Evolutionary conservation across 2,329 filamentous ascomycete genomes (phyloP), one percentile per base, ranked within the genome.

Genomic region (Aphanocladium album): DNA sequence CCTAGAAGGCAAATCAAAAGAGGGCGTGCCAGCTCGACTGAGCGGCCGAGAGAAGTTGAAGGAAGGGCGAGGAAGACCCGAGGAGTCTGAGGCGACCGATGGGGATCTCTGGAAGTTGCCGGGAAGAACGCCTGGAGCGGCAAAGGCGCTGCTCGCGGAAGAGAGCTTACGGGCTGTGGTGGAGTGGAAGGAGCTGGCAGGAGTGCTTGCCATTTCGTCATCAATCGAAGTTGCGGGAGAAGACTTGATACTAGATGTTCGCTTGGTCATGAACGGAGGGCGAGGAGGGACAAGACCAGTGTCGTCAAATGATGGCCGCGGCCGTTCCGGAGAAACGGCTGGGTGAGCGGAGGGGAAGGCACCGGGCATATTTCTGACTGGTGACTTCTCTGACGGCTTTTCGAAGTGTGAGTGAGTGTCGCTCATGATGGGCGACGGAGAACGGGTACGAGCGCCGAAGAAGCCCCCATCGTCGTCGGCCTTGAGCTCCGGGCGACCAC

Each of bases 21-120:
- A 76, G 17, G 84, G 84, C 14, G 83, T 86, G 63, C 85, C 86
- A 62, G 86, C 83, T 70, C 88, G 83, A 73, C 93, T 97, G 63
- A 96, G 76, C 0, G 95, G 95, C 47, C 95, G 84, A 0, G 95
- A 98, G 73, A 98, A 98, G 74, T 99, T 98, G 76, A 96, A 93
- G 0, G 89, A 86, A 1, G 91, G 89, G 17, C 88, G 84, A 14
- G 88, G 85, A 39, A 92, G 70, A 11, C 82, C 81, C 2, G 92
- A 96, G 55, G 85, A 84, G 63, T 96, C 91, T 1, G 93, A 98
- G 63, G 87, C 87, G 41, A 91, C 82, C 0, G 95, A 98, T 2
- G 92, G 91, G 1, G 93, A 96, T 68, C 92, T 84, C 62, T 86
- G 84, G 67, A 88, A 83, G 17, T 83, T 80, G 61, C 83, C 74